A percentile compares a stretch with the other conserved stretches of the same genome.
Evolutionary conservation across 441 rosid species (phyloP).

Genomic region (Populus hybrid): DNA sequence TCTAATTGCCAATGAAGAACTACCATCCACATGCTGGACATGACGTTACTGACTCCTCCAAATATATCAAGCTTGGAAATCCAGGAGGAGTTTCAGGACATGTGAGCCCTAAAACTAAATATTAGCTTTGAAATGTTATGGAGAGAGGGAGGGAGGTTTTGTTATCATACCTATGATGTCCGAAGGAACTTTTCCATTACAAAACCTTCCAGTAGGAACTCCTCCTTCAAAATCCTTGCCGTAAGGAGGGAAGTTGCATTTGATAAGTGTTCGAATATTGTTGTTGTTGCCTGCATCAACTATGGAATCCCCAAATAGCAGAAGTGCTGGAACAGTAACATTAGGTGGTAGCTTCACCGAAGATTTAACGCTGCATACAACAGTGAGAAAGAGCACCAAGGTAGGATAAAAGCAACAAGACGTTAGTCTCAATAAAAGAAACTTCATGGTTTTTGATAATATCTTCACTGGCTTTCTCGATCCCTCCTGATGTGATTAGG

Average conservation of each 20-base stretch:
- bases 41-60: no score
- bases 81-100: no score
- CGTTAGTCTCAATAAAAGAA: not conserved
- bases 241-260: slow-evolving; percentile 58
- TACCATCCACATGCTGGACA: no score
- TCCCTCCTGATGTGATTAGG: no score
- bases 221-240: slow-evolving; percentile 58
- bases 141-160: not conserved
- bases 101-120: no score
- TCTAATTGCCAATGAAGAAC: no score
- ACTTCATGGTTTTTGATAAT: not conserved
- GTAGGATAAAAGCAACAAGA: not conserved
- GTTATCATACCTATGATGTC: slow-evolving; percentile 45
- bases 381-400: not conserved
- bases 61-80: no score
- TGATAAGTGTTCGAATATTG: slow-evolving; percentile 40
- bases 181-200: slow-evolving; percentile 58
- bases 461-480: not conserved
- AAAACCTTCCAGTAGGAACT: slow-evolving; percentile 58
- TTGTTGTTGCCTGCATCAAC: slow-evolving; percentile 81
- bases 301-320: slow-evolving; percentile 71
- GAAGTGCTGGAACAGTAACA: slow-evolving; percentile 45
- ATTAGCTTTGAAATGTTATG: no score
- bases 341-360: slow-evolving; percentile 32
- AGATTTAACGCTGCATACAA: slow-evolving; percentile 9